A percentile compares a stretch with the other conserved stretches of the same genome.
These are phyloP conservation scores for Emmonsia crescens DNA, from an alignment of 2,329 filamentous ascomycete genomes.

Conservation along the genomic window DNA sequence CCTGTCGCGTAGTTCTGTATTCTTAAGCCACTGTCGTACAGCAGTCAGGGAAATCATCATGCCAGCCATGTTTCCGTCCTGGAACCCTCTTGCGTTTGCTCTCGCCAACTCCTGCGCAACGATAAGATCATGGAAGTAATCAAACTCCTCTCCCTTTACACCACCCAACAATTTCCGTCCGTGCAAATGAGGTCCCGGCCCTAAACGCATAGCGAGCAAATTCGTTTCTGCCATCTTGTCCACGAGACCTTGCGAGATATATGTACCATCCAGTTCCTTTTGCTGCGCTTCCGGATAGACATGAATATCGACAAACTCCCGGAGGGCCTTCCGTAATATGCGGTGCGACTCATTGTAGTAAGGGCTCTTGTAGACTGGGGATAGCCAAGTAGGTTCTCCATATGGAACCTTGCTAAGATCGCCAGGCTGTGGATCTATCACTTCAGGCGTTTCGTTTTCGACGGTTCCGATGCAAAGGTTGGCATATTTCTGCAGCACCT, in stretches of 20 bases:
- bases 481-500: constrained; percentile 73
- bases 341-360: constrained; percentile 56
- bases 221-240: constrained; percentile 65
- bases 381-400: constrained; percentile 66
- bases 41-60: constrained; percentile 76
- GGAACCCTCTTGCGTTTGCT: constrained; percentile 61
- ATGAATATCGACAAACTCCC: constrained; percentile 48
- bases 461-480: constrained; percentile 65
- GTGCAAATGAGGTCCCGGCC: constrained; percentile 71
- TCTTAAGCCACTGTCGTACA: constrained; percentile 65
- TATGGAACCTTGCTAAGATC: constrained; percentile 71
- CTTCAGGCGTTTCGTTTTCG: constrained; percentile 61
- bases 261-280: constrained; percentile 53
- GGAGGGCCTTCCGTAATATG: constrained; percentile 44
- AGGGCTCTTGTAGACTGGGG: constrained; percentile 30
- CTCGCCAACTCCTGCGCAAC: constrained; percentile 62
- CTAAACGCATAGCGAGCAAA: constrained; percentile 70
- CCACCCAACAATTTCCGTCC: constrained; percentile 55
- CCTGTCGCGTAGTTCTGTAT: constrained; percentile 54
- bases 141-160: constrained; percentile 66
- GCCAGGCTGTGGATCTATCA: constrained; percentile 58
- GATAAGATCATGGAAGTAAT: constrained; percentile 78
- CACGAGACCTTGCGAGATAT: constrained; percentile 60
- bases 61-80: constrained; percentile 77
- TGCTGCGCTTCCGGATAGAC: constrained; percentile 49